A percentile compares a stretch with the other conserved stretches of the same genome.
phyloP scores from a whole-genome alignment of 305 asterid genomes.

The Coffea humblotiana region DNA sequence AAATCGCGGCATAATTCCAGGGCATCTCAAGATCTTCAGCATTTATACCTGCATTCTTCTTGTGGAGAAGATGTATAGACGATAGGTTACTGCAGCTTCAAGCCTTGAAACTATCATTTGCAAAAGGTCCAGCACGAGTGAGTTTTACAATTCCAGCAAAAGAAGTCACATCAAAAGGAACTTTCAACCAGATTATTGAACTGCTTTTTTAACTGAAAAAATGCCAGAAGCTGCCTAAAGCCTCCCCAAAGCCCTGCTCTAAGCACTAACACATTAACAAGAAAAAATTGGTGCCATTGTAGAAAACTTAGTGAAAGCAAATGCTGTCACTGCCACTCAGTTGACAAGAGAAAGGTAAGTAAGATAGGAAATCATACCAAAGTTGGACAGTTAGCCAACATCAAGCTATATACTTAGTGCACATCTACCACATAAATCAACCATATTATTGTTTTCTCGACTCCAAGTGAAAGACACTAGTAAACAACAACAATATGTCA shows the following conservation, averaged over 20 bases:
- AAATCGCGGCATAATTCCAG: background rate
- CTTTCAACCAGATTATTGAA: background rate
- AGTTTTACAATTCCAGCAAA: background rate
- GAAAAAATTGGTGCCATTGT: background rate
- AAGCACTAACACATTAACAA: background rate
- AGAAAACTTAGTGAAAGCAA: background rate
- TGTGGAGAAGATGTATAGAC: background rate
- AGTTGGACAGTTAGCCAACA: background rate
- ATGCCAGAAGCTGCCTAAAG: background rate
- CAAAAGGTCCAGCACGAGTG: background rate
- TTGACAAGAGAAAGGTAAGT: background rate
- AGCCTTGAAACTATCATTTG: background rate
- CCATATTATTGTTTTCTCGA: no score
- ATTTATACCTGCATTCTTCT: background rate
- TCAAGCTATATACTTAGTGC: no score
- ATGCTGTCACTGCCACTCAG: no score
- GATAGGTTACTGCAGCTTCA: background rate
- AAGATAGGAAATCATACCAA: background rate
- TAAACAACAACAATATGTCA: no score
- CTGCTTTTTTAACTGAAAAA: background rate
- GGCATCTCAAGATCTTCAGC: background rate
- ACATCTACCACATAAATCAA: no score
- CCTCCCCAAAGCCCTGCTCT: background rate
- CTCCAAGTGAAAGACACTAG: no score
- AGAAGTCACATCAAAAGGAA: background rate